These are phyloP conservation scores for Pyronema domesticum DNA, from an alignment of 495 filamentous ascomycete genomes.

Conservation along the genomic window DNA sequence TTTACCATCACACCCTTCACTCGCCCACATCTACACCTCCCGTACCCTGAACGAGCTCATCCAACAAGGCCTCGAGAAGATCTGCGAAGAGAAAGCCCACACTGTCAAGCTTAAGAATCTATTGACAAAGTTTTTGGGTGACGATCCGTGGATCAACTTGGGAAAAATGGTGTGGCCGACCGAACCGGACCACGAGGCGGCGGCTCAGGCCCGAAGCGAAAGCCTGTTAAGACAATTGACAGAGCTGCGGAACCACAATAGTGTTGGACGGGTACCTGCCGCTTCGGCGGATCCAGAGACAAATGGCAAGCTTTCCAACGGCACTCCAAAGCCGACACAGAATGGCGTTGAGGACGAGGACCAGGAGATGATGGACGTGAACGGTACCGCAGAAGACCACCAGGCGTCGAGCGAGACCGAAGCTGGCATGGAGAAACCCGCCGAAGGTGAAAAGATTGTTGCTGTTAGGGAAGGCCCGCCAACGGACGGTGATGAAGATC, in stretches of 20 bases:
- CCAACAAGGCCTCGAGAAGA: slow-evolving; percentile 38
- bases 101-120: slow-evolving; percentile 23
- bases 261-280: not conserved
- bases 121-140: slow-evolving; percentile 22
- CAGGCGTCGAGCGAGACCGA: not conserved
- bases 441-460: not conserved
- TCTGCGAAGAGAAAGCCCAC: slow-evolving; percentile 23
- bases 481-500: not conserved
- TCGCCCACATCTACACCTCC: slow-evolving; percentile 67
- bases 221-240: slow-evolving; percentile 8
- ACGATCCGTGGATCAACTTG: slow-evolving; percentile 22
- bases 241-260: not conserved
- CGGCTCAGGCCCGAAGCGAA: slow-evolving; percentile 17
- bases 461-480: not conserved
- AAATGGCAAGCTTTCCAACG: not conserved
- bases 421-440: not conserved
- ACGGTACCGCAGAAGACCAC: not conserved
- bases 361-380: slow-evolving; percentile 1
- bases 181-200: slow-evolving; percentile 14
- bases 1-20: slow-evolving; percentile 62
- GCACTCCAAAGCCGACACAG: not conserved
- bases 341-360: slow-evolving; percentile 1
- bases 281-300: not conserved
- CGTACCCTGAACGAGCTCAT: slow-evolving; percentile 66
- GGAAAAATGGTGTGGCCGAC: slow-evolving; percentile 21